Evolutionary conservation across 345 rosid species (phyloP), one percentile per base, ranked within the genome.

Genomic region (Lepidium didymum): DNA sequence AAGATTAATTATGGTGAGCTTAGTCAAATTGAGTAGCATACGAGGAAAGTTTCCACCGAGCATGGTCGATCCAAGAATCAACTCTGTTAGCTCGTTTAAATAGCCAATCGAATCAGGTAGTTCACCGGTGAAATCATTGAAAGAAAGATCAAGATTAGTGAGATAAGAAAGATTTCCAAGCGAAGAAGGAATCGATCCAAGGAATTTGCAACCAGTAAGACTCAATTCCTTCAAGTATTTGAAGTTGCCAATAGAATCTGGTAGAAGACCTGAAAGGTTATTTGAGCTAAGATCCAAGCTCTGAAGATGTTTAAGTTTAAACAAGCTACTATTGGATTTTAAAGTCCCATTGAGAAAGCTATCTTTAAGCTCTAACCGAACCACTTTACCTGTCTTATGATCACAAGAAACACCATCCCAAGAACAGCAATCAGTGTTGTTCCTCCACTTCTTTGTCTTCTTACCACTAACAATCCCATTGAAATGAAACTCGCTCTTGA

Each of bases 121-220:
- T 2, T 58, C 35, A 14, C 88, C 85, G 1, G 5, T 33, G 14
- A 83, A 81, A 7, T 2, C 21, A 40, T 78, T 82, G 27, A 7
- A 8, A 7, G 82, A 81, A 11, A 80, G 44, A 11, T 43, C 29
- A n/a, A 80, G 50, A 6, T 37, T 2, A 0, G 61, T 65, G 35
- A 81, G 68, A 53, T 69, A 25, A 0, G 76, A 27, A 12, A 81
- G 81, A 41, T 75, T 75, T 2, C 59, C 77, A 0, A 77, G 13
- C 21, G 81, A 74, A 0, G 44, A 12, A 8, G 81, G 81, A 40
- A 80, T 10, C 1, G 58, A 18, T 10, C 84, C 77, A 18, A 13
- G 45, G 62, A 80, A 10, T 5, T 35, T 67, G 40, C 78, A 72
- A 3, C 0, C 0, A 13, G 0, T 0, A 21, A 80, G 56, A 31